These are phyloP conservation scores for Fagopyrum homotropicum DNA, from an alignment of 148 eudicot genomes.

Conservation along the genomic window DNA sequence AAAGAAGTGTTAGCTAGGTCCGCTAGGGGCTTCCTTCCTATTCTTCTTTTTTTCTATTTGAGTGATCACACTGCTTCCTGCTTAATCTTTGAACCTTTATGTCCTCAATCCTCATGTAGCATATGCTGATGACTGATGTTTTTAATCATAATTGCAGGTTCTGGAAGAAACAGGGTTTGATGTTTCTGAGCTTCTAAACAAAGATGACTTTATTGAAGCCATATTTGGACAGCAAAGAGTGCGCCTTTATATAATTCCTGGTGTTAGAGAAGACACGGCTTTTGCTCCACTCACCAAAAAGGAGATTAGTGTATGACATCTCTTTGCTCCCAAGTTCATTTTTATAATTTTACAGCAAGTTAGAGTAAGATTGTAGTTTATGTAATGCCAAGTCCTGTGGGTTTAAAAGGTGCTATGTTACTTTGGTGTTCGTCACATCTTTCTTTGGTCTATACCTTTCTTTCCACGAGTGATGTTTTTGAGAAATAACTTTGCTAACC, in stretches of 20 bases:
- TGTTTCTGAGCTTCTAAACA: slow-evolving; percentile 69
- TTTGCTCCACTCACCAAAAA: slow-evolving; percentile 96
- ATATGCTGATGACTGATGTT: not conserved
- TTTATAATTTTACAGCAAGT: too few species aligned
- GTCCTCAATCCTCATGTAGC: not conserved
- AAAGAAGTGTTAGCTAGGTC: too few species aligned
- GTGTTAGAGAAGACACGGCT: slow-evolving; percentile 71
- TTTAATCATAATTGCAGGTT: slow-evolving; percentile 41
- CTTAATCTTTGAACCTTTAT: not conserved
- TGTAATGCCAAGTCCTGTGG: not conserved
- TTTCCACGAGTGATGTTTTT: too few species aligned
- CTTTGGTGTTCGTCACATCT: too few species aligned
- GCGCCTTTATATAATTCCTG: slow-evolving; percentile 86
- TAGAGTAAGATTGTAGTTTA: too few species aligned
- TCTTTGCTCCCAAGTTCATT: not conserved
- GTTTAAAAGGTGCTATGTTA: not conserved
- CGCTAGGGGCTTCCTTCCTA: not conserved
- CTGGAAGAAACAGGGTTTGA: slow-evolving; percentile 98
- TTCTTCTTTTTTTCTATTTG: too few species aligned
- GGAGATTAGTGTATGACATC: slow-evolving; percentile 82
- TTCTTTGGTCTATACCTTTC: too few species aligned
- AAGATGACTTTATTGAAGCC: slow-evolving; percentile 80
- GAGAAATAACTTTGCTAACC: not conserved
- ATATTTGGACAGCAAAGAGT: slow-evolving; percentile 95
- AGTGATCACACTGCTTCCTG: not conserved